These are phyloP conservation scores for Linnemannia hyalina DNA, from an alignment of 192 early-diverging fungal species.

Conservation along the genomic window DNA sequence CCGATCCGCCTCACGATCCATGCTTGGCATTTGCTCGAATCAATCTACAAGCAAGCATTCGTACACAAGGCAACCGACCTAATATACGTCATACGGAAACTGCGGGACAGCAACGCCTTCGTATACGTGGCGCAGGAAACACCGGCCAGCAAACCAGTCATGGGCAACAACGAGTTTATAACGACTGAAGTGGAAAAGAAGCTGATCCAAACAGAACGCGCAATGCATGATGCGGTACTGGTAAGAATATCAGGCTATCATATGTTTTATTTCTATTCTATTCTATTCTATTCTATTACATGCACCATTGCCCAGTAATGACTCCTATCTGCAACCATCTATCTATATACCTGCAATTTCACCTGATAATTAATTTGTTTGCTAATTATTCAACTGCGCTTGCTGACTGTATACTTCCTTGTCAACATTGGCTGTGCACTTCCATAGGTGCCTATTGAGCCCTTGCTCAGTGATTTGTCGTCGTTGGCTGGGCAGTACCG, in stretches of 20 bases:
- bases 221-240: not conserved
- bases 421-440: not conserved
- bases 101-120: constrained; percentile 15
- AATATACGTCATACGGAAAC: constrained; percentile 19
- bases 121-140: constrained; percentile 17
- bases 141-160: not conserved
- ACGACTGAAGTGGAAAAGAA: not conserved
- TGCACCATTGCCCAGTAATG: not conserved
- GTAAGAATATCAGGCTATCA: constrained; percentile 1
- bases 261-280: not conserved
- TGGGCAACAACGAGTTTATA: not conserved
- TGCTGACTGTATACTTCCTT: not conserved
- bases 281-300: no score
- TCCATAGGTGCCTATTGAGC: constrained; percentile 13
- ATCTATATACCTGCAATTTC: no score
- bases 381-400: not conserved
- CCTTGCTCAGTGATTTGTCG: constrained; percentile 8
- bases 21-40: constrained; percentile 5
- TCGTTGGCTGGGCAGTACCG: constrained; percentile 6
- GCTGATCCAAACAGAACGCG: constrained; percentile 23
- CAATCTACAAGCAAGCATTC: constrained; percentile 22
- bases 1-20: constrained; percentile 19
- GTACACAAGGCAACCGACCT: constrained; percentile 13
- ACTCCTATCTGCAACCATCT: no score
- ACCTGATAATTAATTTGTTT: not conserved